Evolutionary conservation across 2,329 filamentous ascomycete species (phyloP), one percentile per base, ranked within the genome.

Genomic region (Pseudocercospora eumusae): DNA sequence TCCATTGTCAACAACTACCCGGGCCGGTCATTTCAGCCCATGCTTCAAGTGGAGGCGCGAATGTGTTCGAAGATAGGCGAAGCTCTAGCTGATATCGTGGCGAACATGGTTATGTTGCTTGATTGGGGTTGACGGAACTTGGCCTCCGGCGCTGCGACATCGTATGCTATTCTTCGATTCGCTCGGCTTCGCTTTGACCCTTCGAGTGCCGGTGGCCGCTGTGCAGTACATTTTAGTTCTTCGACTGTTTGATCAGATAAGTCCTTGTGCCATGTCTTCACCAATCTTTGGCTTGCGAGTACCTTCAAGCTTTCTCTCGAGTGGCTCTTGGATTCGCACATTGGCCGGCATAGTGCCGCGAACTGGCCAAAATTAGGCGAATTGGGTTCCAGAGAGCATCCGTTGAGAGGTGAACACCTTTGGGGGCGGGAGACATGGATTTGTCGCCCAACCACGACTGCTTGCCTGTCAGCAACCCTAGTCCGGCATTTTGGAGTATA

Each of bases 401-500:
- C 13, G 21, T 31, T 25, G 13, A 9, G 21, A 56, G 18, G 13
- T 52, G 53, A 44, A 57, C 13, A 27, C n/a, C 25, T 33, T 44
- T 28, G 23, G 42, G 20, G 11, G 44, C 11, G 42, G 4, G 40
- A 31, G 52, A 44, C 50, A 59, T 59, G 57, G 61, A 57, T 25
- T 62, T 47, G 28, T 31, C 55, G 13, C 15, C 21, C n/a, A 47
- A 58, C 27, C 59, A 55, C 49, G 40, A 62, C n/a, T 58, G 42
- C 40, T 44, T 62, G 21, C 56, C 56, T 49, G 56, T 49, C n/a
- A 20, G 9, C 18, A 61, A 59, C 42, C 55, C 56, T 4, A 55
- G 42, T 9, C 50, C 42, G 18, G 42, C 59, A 13, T 81, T 79
- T 64, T 81, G 79, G 80, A 69, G 73, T 13, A 70, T 70, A 9